Conservation (phyloP, 2,329 filamentous ascomycete genomes). For the Monosporascus ibericus region DNA sequence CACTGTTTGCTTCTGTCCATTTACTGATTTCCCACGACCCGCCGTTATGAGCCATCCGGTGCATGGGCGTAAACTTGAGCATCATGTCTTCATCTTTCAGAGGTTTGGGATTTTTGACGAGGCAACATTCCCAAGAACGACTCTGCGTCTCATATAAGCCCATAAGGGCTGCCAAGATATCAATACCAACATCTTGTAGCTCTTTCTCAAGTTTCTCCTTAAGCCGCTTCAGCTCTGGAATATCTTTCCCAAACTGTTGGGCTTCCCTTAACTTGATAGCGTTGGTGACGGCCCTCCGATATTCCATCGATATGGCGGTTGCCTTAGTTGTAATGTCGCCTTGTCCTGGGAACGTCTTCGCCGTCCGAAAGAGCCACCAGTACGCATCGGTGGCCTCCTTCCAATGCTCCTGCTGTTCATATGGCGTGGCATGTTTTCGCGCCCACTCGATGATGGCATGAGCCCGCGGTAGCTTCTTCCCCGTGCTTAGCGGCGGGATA, state of each 20-base stretch:
- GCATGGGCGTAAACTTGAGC: background rate
- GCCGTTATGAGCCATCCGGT: no score
- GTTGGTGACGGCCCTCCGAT: background rate
- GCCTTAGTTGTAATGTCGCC: background rate
- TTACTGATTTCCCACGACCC: no score
- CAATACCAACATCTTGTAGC: background rate
- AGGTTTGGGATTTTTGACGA: background rate
- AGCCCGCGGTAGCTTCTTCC: conserved; percentile 7
- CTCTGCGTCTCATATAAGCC: background rate
- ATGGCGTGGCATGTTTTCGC: conserved; percentile 5
- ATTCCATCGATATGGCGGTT: background rate
- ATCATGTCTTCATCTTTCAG: background rate
- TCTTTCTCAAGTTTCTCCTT: background rate
- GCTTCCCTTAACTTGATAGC: background rate
- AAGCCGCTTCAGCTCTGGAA: background rate
- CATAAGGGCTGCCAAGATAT: background rate
- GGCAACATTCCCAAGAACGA: background rate
- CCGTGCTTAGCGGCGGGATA: conserved; percentile 19
- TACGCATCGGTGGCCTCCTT: conserved; percentile 8
- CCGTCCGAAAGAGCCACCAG: conserved; percentile 9
- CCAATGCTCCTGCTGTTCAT: conserved; percentile 10
- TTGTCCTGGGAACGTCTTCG: background rate
- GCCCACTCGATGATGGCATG: conserved; percentile 8
- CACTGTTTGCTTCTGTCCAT: background rate
- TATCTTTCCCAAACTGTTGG: background rate